A percentile compares a stretch with the other conserved stretches of the same genome.
phyloP scores from a whole-genome alignment of 2,329 filamentous ascomycete genomes.

The Gnomoniopsis sp. region DNA sequence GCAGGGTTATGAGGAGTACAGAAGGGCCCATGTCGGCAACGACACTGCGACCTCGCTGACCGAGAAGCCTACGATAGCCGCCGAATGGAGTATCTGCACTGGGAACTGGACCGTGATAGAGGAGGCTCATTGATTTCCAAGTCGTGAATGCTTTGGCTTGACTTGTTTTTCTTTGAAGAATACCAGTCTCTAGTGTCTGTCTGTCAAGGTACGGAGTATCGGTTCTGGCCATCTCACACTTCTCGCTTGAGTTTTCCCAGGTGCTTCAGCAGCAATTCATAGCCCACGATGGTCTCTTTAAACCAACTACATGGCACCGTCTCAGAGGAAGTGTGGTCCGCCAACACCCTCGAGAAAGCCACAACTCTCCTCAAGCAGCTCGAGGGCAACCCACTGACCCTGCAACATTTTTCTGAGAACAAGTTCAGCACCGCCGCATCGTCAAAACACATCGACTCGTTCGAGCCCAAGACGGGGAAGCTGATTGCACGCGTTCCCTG shows the following conservation, averaged over 20 bases:
- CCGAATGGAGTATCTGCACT: not conserved
- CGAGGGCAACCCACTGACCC: constrained; percentile 1
- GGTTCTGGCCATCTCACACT: not conserved
- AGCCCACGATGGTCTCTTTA: not conserved
- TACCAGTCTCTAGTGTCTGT: too few species aligned
- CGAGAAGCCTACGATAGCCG: not conserved
- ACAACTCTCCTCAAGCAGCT: constrained; percentile 17
- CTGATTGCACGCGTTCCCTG: constrained; percentile 24
- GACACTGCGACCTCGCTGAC: not conserved
- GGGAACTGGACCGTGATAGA: too few species aligned
- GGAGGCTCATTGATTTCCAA: too few species aligned
- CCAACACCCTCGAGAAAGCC: constrained; percentile 28
- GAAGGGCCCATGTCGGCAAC: not conserved
- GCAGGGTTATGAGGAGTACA: not conserved
- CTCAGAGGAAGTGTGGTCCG: constrained; percentile 21
- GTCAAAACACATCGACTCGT: constrained; percentile 23
- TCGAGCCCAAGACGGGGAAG: constrained; percentile 28
- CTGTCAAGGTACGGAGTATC: too few species aligned
- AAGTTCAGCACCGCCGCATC: constrained; percentile 12
- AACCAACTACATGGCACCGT: not conserved
- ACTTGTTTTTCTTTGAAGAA: not conserved
- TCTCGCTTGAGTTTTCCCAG: not conserved
- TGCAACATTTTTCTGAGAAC: constrained; percentile 23
- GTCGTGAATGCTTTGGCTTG: not conserved
- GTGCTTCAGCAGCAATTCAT: not conserved